phyloP scores from a whole-genome alignment of 768 basidiomycete species.

The Scleroderma bovista region DNA sequence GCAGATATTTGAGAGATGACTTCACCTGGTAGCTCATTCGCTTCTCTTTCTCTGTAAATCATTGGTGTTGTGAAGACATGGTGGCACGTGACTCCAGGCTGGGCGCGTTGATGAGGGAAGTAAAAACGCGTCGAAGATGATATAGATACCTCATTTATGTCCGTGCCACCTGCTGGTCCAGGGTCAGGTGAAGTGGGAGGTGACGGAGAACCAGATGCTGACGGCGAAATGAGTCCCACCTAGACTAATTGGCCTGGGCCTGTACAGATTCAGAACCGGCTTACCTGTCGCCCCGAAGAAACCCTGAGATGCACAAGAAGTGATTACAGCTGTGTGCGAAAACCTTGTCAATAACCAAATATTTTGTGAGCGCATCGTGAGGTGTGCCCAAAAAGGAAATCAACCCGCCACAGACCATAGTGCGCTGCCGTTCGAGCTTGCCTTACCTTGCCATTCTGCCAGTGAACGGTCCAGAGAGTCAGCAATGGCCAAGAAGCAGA shows the following conservation, averaged over 20 bases:
- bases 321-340: too few relatives aligned
- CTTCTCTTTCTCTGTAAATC: slow-evolving; percentile 49
- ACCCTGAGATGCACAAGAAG: too few relatives aligned
- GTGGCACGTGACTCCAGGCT: slow-evolving; percentile 13
- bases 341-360: too few relatives aligned
- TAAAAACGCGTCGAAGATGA: background rate
- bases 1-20: slow-evolving; percentile 43
- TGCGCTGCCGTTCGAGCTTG: too few relatives aligned
- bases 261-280: background rate
- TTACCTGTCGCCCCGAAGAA: too few relatives aligned
- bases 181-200: background rate
- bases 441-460: too few relatives aligned
- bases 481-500: too few relatives aligned
- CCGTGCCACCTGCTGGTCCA: background rate
- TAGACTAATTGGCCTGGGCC: background rate
- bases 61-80: slow-evolving; percentile 5
- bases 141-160: background rate
- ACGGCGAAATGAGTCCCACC: background rate
- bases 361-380: too few relatives aligned
- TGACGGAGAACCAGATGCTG: background rate
- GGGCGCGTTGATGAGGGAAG: background rate
- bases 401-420: too few relatives aligned
- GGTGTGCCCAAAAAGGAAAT: too few relatives aligned
- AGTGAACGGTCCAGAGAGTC: too few relatives aligned
- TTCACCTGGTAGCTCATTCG: slow-evolving; percentile 51